Conservation (phyloP, 345 rosid genomes). For the Linum usitatissimum region DNA sequence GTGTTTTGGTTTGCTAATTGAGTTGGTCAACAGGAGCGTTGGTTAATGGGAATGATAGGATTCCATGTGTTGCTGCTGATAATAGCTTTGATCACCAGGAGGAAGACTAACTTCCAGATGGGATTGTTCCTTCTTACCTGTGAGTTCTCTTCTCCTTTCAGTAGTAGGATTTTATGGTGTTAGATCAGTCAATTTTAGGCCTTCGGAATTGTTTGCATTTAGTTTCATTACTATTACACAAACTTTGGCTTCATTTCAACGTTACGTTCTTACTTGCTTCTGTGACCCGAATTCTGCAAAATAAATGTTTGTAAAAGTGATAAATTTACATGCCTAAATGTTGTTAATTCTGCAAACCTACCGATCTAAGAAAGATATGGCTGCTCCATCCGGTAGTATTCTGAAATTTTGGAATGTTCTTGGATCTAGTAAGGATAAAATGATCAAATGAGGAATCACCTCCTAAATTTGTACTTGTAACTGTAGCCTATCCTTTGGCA, state of each 20-base stretch:
- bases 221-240: not conserved
- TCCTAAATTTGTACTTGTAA: too few species aligned
- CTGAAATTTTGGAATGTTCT: too few species aligned
- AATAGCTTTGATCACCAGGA: conserved; percentile 44
- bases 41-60: conserved; percentile 54
- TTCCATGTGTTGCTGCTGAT: conserved; percentile 54
- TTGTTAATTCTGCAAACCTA: not conserved
- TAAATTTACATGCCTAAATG: not conserved
- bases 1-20: not conserved
- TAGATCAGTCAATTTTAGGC: not conserved
- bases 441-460: too few species aligned
- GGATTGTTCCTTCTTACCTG: conserved; percentile 64
- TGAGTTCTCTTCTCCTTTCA: conserved; percentile 26
- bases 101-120: conserved; percentile 72
- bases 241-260: not conserved
- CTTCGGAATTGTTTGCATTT: not conserved
- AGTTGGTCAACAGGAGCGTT: conserved; percentile 50
- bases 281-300: not conserved
- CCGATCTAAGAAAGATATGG: not conserved
- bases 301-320: not conserved
- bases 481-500: too few species aligned
- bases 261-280: not conserved
- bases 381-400: too few species aligned
- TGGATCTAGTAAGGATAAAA: too few species aligned
- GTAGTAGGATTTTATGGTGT: not conserved